Evolutionary conservation across 2,329 filamentous ascomycete genomes (phyloP).

Genomic region (Arthroderma uncinatum): DNA sequence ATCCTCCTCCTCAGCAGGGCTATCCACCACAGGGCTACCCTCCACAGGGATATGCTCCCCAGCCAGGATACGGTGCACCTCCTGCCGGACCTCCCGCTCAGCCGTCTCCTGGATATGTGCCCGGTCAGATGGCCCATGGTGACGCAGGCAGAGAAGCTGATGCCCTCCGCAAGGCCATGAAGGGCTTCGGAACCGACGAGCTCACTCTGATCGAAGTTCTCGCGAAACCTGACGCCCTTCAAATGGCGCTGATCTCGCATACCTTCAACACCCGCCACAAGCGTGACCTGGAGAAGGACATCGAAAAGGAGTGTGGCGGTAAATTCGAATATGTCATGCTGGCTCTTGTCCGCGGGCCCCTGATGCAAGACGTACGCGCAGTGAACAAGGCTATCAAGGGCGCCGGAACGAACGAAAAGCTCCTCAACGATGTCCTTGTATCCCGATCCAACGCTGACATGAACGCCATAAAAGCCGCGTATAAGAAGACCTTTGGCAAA

Average conservation of each 20-base stretch:
- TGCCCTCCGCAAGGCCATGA: conserved; percentile 65
- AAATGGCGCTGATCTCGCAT: conserved; percentile 53
- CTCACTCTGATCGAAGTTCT: conserved; percentile 57
- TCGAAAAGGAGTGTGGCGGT: conserved; percentile 61
- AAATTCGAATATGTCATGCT: conserved; percentile 60
- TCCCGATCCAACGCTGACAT: conserved; percentile 78
- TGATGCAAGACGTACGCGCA: conserved; percentile 62
- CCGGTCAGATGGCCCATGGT: conserved; percentile 49
- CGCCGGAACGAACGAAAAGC: conserved; percentile 70
- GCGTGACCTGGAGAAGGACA: conserved; percentile 59
- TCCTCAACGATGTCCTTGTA: conserved; percentile 78
- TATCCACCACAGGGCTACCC: conserved; percentile 10
- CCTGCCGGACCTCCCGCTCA: conserved; percentile 38
- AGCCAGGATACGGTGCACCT: conserved; percentile 9
- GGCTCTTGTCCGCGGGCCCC: conserved; percentile 61
- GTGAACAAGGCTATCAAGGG: conserved; percentile 64
- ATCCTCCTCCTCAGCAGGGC: conserved; percentile 11
- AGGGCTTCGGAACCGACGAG: conserved; percentile 75
- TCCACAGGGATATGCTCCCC: conserved; percentile 8
- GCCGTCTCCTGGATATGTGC: conserved; percentile 59
- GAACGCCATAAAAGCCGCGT: conserved; percentile 69
- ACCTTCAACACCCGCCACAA: conserved; percentile 52
- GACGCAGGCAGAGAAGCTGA: conserved; percentile 56
- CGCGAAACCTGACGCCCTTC: conserved; percentile 58
- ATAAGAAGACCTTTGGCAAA: conserved; percentile 55